Conservation (phyloP, 192 early-diverging fungal genomes). For the Chytriomyces hyalinus region DNA sequence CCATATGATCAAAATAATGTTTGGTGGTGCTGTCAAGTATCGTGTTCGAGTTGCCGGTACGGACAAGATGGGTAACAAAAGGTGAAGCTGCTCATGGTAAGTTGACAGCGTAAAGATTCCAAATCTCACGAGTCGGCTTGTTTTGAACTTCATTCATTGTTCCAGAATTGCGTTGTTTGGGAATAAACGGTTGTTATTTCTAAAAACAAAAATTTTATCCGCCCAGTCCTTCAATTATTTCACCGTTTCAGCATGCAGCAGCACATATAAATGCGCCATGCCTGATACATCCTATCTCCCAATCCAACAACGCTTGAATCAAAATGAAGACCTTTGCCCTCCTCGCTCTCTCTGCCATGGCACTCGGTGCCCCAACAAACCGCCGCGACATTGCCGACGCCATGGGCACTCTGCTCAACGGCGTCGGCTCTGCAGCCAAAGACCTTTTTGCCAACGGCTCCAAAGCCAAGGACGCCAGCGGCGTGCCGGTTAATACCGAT, state of each 20-base stretch:
- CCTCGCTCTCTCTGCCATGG: background rate
- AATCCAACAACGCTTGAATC: background rate
- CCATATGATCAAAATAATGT: too few species aligned
- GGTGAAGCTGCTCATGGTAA: too few species aligned
- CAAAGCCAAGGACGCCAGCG: background rate
- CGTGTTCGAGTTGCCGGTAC: too few species aligned
- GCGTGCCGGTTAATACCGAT: background rate
- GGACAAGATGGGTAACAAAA: too few species aligned
- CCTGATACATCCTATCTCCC: background rate
- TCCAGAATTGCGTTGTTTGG: too few species aligned
- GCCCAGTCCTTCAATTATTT: too few species aligned
- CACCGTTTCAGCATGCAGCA: background rate
- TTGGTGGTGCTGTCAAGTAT: too few species aligned
- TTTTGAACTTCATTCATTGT: too few species aligned
- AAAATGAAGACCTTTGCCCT: background rate
- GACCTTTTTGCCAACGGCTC: background rate
- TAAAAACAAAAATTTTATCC: background rate
- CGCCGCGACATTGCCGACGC: background rate
- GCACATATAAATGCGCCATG: too few species aligned
- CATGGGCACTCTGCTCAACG: background rate
- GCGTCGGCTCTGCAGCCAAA: background rate
- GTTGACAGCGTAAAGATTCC: too few species aligned
- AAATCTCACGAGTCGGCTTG: too few species aligned
- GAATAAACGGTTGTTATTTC: background rate
- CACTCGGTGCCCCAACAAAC: background rate